Base-by-base conservation (phyloP, 1,284 basidiomycete species). In the Ceratobasidium sp. region DNA sequence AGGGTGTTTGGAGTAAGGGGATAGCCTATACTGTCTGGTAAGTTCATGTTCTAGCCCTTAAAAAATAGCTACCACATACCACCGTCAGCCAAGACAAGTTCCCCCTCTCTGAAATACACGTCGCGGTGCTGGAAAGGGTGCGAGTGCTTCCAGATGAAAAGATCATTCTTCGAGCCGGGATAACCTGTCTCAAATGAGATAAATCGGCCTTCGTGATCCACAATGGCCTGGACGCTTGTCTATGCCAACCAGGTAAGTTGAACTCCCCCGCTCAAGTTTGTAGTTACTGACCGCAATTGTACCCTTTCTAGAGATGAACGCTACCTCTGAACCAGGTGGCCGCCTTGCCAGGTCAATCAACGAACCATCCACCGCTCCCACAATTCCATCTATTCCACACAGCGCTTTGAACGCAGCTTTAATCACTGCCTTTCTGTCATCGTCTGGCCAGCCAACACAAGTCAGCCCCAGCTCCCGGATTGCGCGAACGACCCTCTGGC, bases 371-470 rank as follows among this genome's bases (percentile, higher is more conserved):
- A 15, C 65, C 13, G 26, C 23, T 26, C 44, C 65, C 48, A 67
- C 52, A 3, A 33, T 28, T 3, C 65, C 65, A 67, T 15, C 13
- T n/a, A 52, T 9, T 6, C 65, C 65, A 6, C 20, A 50, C 3
- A 48, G 10, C 26, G 6, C 46, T 28, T 52, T 15, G 15, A 67
- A 50, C 46, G 7, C 13, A 2, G 5, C 38, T 26, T 48, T 28
- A 13, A 67, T 50, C n/a, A 44, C 65, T 26, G 4, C 7, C 46
- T 67, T 67, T 20, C 46, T 26, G 6, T 48, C 65, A 23, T 67
- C 65, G n/a, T 48, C 33, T 17, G 65, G 65, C 65, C 65, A 67
- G 3, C 44, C 65, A 20, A 67, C 65, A 67, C 44, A 48, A 23
- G 48, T 46, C 15, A 67, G 28, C 65, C 65, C 65, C 4, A 26